These are phyloP conservation scores for Microthlaspi erraticum DNA, from an alignment of 345 rosid genomes.

Conservation along the genomic window DNA sequence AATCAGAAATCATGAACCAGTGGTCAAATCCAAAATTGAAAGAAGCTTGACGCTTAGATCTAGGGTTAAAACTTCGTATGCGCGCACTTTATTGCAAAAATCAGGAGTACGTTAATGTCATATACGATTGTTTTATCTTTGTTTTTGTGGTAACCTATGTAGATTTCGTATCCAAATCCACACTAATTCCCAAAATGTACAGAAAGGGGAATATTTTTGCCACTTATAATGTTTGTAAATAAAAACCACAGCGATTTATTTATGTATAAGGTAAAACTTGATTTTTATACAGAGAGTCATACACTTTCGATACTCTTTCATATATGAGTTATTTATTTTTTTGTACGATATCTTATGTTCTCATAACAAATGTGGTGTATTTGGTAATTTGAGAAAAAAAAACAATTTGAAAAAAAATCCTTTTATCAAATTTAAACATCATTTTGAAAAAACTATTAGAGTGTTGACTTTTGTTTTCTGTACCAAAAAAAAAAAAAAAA, in stretches of 20 bases:
- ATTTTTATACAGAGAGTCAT: background rate
- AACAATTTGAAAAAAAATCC: background rate
- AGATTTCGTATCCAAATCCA: too few species aligned
- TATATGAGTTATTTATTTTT: background rate
- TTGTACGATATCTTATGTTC: background rate
- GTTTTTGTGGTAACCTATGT: too few species aligned
- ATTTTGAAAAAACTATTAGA: background rate
- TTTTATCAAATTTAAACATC: background rate
- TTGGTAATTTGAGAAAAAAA: background rate
- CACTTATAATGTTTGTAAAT: background rate
- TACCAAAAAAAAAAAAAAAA: background rate
- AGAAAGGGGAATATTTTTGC: background rate
- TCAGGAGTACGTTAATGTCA: background rate
- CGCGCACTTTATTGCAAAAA: background rate
- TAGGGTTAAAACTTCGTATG: background rate
- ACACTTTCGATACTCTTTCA: background rate
- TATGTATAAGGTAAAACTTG: background rate
- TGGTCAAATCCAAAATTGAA: slow-evolving; percentile 6
- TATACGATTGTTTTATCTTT: too few species aligned
- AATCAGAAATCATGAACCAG: background rate
- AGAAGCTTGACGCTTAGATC: background rate
- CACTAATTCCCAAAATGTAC: too few species aligned
- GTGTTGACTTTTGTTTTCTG: background rate
- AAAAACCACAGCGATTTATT: background rate
- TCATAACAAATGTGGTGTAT: background rate